Evolutionary conservation across 306 rosid genomes (phyloP).

Genomic region (Cucumis hystrix): DNA sequence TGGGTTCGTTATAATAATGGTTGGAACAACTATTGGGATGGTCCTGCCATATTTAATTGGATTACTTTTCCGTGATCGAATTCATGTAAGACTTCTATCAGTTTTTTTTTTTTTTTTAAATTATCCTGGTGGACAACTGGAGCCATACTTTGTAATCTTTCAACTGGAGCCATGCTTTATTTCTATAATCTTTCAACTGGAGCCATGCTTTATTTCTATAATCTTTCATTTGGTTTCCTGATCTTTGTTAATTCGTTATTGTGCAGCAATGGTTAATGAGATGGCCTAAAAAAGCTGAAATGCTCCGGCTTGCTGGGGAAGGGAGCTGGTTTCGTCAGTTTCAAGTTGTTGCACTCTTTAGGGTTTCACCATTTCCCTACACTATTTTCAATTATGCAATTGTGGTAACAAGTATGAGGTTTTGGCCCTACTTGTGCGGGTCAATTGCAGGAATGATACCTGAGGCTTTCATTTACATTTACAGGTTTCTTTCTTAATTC

Average conservation of each 20-base stretch:
- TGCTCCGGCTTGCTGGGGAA: constrained; percentile 90
- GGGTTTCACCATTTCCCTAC: constrained; percentile 95
- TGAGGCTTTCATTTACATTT: constrained; percentile 90
- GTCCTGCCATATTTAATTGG: constrained; percentile 88
- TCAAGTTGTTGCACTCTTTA: constrained; percentile 73
- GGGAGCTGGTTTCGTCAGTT: constrained; percentile 91
- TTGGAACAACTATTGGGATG: constrained; percentile 96
- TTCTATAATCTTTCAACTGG: background rate
- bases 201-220: background rate
- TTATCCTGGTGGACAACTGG: background rate
- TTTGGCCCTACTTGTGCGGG: constrained; percentile 94
- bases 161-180: background rate
- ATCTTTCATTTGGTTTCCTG: background rate
- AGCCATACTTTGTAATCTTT: too few species aligned
- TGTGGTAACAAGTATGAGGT: constrained; percentile 80
- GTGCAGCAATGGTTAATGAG: constrained; percentile 80
- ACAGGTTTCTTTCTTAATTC: constrained; percentile 40
- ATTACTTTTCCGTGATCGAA: constrained; percentile 63
- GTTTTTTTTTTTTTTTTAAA: background rate
- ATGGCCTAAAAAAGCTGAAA: constrained; percentile 85
- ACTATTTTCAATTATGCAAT: constrained; percentile 94
- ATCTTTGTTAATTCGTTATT: constrained; percentile 9
- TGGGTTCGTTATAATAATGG: constrained; percentile 88
- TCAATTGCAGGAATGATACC: constrained; percentile 96
- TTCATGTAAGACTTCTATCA: constrained; percentile 54